These are phyloP conservation scores for Colletotrichum eremochloae DNA, from an alignment of 2,329 filamentous ascomycete genomes.

Conservation along the genomic window DNA sequence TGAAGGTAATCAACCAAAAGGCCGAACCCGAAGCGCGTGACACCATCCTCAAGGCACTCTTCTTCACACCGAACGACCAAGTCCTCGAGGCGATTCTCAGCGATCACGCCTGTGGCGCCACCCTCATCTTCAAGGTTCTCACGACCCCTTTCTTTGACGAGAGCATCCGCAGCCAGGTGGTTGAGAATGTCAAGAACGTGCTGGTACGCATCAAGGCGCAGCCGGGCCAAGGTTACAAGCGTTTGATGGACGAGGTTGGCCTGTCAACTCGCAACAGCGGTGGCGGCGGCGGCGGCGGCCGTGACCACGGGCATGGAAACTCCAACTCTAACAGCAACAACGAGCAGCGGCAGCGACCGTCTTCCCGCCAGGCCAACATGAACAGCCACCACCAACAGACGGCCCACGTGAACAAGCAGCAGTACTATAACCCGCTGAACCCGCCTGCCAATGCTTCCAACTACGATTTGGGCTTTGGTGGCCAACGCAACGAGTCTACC, in stretches of 20 bases:
- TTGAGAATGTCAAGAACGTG: constrained; percentile 92
- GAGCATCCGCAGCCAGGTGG: constrained; percentile 85
- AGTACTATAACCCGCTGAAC: constrained; percentile 62
- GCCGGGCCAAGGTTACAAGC: constrained; percentile 96
- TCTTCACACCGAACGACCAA: constrained; percentile 90
- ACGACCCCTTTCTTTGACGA: constrained; percentile 99
- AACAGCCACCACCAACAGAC: constrained; percentile 59
- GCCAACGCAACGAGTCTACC: constrained; percentile 65
- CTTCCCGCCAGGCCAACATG: constrained; percentile 66
- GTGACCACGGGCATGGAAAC: constrained; percentile 55
- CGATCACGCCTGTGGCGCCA: constrained; percentile 92
- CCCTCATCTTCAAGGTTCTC: constrained; percentile 97
- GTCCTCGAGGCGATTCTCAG: constrained; percentile 90
- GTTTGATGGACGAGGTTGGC: constrained; percentile 98
- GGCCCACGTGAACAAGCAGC: constrained; percentile 59
- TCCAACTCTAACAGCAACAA: constrained; percentile 54
- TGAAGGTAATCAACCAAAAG: constrained; percentile 99
- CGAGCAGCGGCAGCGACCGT: constrained; percentile 68
- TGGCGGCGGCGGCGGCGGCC: constrained; percentile 49
- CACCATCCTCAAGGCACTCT: constrained; percentile 88
- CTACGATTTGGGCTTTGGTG: constrained; percentile 66
- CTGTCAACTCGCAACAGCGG: constrained; percentile 75
- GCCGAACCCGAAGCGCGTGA: constrained; percentile 94
- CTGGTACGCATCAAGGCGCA: constrained; percentile 92
- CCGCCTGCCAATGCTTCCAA: constrained; percentile 54